Evolutionary conservation across 345 rosid genomes (phyloP).

Genomic region (Rhizophora apiculata): DNA sequence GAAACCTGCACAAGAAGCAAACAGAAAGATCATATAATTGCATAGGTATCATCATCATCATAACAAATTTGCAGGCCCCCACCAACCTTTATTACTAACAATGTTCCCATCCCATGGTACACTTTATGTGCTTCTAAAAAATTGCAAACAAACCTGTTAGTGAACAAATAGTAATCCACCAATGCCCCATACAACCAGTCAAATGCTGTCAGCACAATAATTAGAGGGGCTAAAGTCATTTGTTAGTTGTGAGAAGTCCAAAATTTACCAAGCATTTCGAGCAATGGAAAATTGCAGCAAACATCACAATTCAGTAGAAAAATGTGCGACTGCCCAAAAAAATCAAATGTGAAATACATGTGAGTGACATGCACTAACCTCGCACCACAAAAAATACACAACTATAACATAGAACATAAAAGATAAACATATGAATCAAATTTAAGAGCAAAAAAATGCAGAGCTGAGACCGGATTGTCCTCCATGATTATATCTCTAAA

Average conservation of each 20-base stretch:
- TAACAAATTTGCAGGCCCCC: not conserved
- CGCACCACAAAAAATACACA: not conserved
- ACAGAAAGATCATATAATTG: not conserved
- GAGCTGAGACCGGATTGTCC: conserved; percentile 57
- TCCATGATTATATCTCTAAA: conserved; percentile 72
- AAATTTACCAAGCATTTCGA: conserved; percentile 60
- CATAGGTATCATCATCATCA: not conserved
- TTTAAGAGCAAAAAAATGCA: conserved; percentile 1
- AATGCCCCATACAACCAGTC: not conserved
- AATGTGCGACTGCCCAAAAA: conserved; percentile 57
- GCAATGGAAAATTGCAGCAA: conserved; percentile 83
- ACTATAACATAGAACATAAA: conserved; percentile 1
- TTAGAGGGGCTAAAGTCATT: not conserved
- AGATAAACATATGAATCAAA: not conserved
- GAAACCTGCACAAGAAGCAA: conserved; percentile 52
- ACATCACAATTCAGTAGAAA: conserved; percentile 77
- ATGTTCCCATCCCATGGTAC: conserved; percentile 74
- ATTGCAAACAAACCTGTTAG: conserved; percentile 4
- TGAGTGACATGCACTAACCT: not conserved
- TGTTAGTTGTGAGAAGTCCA: not conserved
- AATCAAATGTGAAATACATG: not conserved
- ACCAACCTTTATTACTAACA: conserved; percentile 74
- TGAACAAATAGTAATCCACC: not conserved
- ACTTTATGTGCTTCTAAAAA: conserved; percentile 63
- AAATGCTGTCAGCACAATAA: not conserved